Evolutionary conservation across 2,329 filamentous ascomycete genomes (phyloP).

Genomic region (Colletotrichum neosansevieriae): DNA sequence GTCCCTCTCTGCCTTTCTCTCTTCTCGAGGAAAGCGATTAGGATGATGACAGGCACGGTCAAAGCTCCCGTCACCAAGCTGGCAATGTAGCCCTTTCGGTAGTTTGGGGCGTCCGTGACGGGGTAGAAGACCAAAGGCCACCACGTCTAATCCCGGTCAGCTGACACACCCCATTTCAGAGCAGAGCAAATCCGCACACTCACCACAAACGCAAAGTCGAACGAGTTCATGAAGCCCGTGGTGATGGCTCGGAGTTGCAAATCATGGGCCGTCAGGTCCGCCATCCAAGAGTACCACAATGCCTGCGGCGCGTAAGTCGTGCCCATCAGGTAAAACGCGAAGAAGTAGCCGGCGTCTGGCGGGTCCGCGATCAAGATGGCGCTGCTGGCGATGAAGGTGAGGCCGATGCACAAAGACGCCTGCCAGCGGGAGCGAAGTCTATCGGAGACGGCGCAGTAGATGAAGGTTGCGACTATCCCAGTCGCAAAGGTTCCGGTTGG

Average conservation of each 20-base stretch:
- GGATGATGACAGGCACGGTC: constrained; percentile 50
- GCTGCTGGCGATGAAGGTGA: constrained; percentile 56
- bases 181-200: neutral
- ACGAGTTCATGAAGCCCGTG: constrained; percentile 58
- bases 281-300: constrained; percentile 61
- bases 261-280: constrained; percentile 54
- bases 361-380: constrained; percentile 52
- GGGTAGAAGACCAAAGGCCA: constrained; percentile 56
- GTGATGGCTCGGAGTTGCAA: constrained; percentile 57
- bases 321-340: constrained; percentile 58
- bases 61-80: constrained; percentile 53
- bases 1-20: constrained; percentile 36
- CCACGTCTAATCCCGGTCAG: constrained; percentile 46
- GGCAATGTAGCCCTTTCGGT: constrained; percentile 53
- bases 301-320: constrained; percentile 60
- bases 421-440: constrained; percentile 57
- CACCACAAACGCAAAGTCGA: constrained; percentile 55
- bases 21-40: constrained; percentile 54
- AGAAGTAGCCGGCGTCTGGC: constrained; percentile 53
- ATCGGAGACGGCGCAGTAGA: constrained; percentile 56
- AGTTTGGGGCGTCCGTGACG: constrained; percentile 54
- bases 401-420: constrained; percentile 55
- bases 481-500: constrained; percentile 56
- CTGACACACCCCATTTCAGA: too few relatives aligned
- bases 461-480: constrained; percentile 55